Percentiles rank a stretch among this genome's conserved stretches.
These are phyloP conservation scores for Saprolegnia diclina DNA, from an alignment of 352 stramenopile species.

Conservation along the genomic window DNA sequence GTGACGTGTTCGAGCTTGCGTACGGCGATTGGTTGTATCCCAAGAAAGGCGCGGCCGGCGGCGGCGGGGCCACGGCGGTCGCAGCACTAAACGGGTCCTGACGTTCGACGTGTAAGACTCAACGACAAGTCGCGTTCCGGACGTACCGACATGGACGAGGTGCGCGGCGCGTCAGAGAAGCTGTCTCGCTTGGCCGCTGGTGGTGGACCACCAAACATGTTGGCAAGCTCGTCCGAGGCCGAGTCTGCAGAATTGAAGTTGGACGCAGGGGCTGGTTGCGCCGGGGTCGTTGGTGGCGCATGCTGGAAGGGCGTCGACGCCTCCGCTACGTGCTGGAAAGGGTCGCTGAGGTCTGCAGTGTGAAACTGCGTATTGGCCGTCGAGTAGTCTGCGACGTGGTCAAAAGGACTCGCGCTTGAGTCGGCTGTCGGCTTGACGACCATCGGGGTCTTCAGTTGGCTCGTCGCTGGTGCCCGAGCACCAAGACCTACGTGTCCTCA, in stretches of 20 bases:
- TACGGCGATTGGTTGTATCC: constrained; percentile 46
- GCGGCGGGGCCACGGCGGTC: constrained; percentile 31
- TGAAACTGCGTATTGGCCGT: constrained; percentile 11
- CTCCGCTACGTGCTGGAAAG: constrained; percentile 18
- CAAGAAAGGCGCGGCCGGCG: constrained; percentile 61
- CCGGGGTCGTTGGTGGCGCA: constrained; percentile 2
- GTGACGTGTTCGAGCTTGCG: constrained; percentile 27
- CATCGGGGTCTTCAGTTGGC: constrained; percentile 17
- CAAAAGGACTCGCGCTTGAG: neutral
- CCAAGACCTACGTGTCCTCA: neutral
- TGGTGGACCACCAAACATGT: constrained; percentile 11
- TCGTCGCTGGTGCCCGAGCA: constrained; percentile 1
- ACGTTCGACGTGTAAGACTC: neutral
- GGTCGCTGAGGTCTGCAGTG: constrained; percentile 22
- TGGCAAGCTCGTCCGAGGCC: constrained; percentile 1
- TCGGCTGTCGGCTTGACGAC: neutral
- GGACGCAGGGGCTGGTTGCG: neutral
- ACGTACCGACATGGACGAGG: neutral
- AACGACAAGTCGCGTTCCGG: neutral
- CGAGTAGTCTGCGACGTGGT: neutral
- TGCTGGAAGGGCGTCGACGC: constrained; percentile 6
- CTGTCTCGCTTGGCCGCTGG: constrained; percentile 1
- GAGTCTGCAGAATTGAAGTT: constrained; percentile 26
- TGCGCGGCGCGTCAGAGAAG: constrained; percentile 7
- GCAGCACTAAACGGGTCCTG: constrained; percentile 7